phyloP scores from a whole-genome alignment of 352 stramenopile genomes.

The Phytophthora palmivora region DNA sequence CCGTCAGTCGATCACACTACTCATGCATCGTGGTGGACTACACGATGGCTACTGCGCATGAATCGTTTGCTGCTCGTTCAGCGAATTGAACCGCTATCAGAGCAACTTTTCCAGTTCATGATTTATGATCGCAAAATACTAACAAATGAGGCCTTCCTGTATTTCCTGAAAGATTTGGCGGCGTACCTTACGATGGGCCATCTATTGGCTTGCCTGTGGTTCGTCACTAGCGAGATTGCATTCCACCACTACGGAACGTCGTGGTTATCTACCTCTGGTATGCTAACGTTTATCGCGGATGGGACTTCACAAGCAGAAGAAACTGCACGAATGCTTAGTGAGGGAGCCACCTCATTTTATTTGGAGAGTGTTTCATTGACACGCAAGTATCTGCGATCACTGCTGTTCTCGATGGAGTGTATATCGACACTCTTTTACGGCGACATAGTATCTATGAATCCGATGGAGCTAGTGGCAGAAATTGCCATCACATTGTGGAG shows the following conservation, averaged over 20 bases:
- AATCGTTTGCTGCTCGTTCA: slow-evolving; percentile 58
- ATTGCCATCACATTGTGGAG: slow-evolving; percentile 64
- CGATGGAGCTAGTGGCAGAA: slow-evolving; percentile 63
- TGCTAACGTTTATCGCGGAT: slow-evolving; percentile 46
- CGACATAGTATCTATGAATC: slow-evolving; percentile 75
- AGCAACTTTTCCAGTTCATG: slow-evolving; percentile 64
- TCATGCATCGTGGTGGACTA: slow-evolving; percentile 40
- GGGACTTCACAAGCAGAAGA: slow-evolving; percentile 9
- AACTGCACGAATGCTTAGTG: slow-evolving; percentile 32
- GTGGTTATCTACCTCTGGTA: slow-evolving; percentile 69
- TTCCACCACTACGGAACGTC: slow-evolving; percentile 53
- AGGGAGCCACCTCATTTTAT: slow-evolving; percentile 7
- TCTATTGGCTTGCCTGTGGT: slow-evolving; percentile 73
- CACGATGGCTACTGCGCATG: slow-evolving; percentile 55
- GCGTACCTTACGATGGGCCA: slow-evolving; percentile 70
- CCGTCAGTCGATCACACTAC: slow-evolving; percentile 6
- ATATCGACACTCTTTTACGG: slow-evolving; percentile 81
- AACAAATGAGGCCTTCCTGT: slow-evolving; percentile 47
- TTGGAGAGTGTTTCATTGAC: slow-evolving; percentile 39
- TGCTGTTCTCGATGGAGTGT: slow-evolving; percentile 70
- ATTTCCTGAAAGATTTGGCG: slow-evolving; percentile 53
- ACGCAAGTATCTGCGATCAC: slow-evolving; percentile 72
- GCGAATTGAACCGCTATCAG: slow-evolving; percentile 49
- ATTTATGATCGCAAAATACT: slow-evolving; percentile 66
- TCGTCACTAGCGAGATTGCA: slow-evolving; percentile 47